Evolutionary conservation across 768 basidiomycete genomes (phyloP).

Genomic region (Suillus luteus): DNA sequence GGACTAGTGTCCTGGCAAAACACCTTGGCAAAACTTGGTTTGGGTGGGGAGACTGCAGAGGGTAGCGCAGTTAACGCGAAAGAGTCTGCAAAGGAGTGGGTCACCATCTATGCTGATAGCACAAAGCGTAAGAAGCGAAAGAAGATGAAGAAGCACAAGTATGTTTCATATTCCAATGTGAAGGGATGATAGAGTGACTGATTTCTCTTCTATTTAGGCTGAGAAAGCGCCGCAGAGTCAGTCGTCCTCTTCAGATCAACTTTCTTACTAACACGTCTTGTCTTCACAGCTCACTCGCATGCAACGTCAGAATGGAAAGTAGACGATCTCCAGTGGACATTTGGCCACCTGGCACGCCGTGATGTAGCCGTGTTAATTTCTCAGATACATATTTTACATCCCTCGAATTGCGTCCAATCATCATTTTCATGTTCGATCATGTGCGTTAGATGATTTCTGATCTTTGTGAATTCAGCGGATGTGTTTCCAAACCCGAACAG

Average conservation of each 20-base stretch:
- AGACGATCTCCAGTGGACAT: slow-evolving; percentile 13
- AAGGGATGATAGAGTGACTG: slow-evolving; percentile 11
- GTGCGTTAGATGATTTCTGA: too few relatives aligned
- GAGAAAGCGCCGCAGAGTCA: slow-evolving; percentile 87
- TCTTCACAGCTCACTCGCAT: slow-evolving; percentile 47
- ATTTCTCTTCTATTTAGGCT: slow-evolving; percentile 47
- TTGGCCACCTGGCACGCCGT: not conserved
- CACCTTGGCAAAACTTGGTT: slow-evolving; percentile 63
- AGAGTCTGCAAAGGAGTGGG: slow-evolving; percentile 60
- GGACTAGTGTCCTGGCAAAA: slow-evolving; percentile 68
- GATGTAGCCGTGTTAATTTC: slow-evolving; percentile 5
- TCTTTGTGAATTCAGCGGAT: slow-evolving; percentile 3
- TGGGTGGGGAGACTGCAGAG: slow-evolving; percentile 52
- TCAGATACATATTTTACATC: not conserved
- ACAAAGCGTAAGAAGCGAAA: slow-evolving; percentile 81
- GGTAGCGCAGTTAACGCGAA: slow-evolving; percentile 53
- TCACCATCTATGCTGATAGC: slow-evolving; percentile 74
- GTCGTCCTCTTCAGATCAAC: slow-evolving; percentile 26
- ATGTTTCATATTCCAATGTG: slow-evolving; percentile 34
- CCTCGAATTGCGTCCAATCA: not conserved
- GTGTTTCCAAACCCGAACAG: slow-evolving; percentile 67
- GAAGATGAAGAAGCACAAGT: slow-evolving; percentile 99
- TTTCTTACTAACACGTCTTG: slow-evolving; percentile 20
- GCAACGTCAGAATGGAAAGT: slow-evolving; percentile 32
- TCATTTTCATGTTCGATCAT: slow-evolving; percentile 7